Conservation (phyloP, 495 filamentous ascomycete species). For the Penicillium crystallinum region DNA sequence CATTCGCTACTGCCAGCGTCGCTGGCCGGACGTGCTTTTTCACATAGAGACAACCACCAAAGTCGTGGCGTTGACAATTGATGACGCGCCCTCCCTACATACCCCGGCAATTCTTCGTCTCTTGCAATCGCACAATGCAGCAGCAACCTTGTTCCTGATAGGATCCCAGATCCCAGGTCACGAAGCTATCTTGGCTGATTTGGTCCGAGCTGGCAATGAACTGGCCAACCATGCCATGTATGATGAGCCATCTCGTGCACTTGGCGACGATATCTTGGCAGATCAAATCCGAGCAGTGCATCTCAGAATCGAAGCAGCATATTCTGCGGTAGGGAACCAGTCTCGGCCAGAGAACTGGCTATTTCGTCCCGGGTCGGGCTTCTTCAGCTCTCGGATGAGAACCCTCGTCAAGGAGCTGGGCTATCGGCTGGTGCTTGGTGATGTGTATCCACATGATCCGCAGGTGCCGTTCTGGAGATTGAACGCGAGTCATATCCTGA, state of each 20-base stretch:
- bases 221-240: conserved; percentile 82
- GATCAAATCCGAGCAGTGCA: conserved; percentile 41
- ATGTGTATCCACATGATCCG: conserved; percentile 82
- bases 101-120: conserved; percentile 65
- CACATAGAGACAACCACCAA: conserved; percentile 53
- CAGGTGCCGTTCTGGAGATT: conserved; percentile 61
- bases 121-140: conserved; percentile 51
- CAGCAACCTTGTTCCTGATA: conserved; percentile 76
- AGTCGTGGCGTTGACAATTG: conserved; percentile 74
- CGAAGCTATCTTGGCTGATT: conserved; percentile 52
- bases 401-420: conserved; percentile 48
- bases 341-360: conserved; percentile 45
- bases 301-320: conserved; percentile 48
- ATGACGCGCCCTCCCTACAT: conserved; percentile 72
- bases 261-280: conserved; percentile 30
- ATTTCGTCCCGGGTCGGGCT: conserved; percentile 77
- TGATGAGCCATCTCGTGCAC: conserved; percentile 62
- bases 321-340: conserved; percentile 33
- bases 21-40: conserved; percentile 74
- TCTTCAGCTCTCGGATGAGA: conserved; percentile 67
- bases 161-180: conserved; percentile 63
- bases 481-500: conserved; percentile 75
- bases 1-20: conserved; percentile 60
- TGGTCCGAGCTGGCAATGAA: conserved; percentile 63
- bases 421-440: conserved; percentile 67